Evolutionary conservation across 106 monocot species (phyloP).

Genomic region (Dioscorea dumetorum): DNA sequence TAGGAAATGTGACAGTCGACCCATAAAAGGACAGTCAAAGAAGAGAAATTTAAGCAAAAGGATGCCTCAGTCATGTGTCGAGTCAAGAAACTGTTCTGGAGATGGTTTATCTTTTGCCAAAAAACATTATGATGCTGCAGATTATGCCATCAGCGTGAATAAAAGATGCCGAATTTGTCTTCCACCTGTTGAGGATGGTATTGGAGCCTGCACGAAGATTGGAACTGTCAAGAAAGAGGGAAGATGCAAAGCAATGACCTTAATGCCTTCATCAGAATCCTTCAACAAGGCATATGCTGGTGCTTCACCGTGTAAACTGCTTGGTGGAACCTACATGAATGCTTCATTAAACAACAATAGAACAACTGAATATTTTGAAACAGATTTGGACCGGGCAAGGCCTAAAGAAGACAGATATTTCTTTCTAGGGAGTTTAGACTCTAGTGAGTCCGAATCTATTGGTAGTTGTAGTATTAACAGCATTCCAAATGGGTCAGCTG

Average conservation of each 20-base stretch:
- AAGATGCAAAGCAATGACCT: background rate
- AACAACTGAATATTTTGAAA: conserved; percentile 14
- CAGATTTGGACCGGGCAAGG: conserved; percentile 2
- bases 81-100: too few relatives aligned
- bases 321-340: conserved; percentile 38
- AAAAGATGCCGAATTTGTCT: conserved; percentile 1
- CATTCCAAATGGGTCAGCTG: conserved; percentile 6
- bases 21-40: too few relatives aligned
- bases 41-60: too few relatives aligned
- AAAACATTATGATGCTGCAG: too few relatives aligned
- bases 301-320: conserved; percentile 20
- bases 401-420: conserved; percentile 5
- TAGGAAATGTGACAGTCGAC: too few relatives aligned
- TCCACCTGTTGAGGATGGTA: background rate
- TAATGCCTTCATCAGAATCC: background rate
- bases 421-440: conserved; percentile 5
- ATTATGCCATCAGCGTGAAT: background rate
- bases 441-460: conserved; percentile 19
- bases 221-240: conserved; percentile 8
- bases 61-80: too few relatives aligned
- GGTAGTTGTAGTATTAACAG: conserved; percentile 34
- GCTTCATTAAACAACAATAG: conserved; percentile 26
- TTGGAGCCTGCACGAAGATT: background rate
- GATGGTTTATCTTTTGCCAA: too few relatives aligned
- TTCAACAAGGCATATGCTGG: conserved; percentile 24